A percentile compares a stretch with the other conserved stretches of the same genome.
Conservation (phyloP, 2,329 filamentous ascomycete species). For the Pseudocercospora macadamiae region DNA sequence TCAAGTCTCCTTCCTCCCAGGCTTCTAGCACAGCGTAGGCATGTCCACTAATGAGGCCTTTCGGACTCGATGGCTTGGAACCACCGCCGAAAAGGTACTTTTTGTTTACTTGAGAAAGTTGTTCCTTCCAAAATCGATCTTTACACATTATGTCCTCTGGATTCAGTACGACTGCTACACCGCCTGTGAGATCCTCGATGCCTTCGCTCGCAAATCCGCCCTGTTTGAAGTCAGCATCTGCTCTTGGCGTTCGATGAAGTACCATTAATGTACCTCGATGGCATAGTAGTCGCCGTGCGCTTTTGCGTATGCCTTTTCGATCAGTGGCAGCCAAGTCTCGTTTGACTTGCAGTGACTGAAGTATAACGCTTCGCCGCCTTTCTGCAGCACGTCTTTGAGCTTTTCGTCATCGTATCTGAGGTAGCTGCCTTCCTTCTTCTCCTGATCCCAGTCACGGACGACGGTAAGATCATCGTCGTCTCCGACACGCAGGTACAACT, state of each 20-base stretch:
- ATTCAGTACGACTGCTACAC: slow-evolving; percentile 70
- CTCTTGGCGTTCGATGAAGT: background rate
- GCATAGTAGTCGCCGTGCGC: slow-evolving; percentile 78
- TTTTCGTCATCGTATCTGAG: slow-evolving; percentile 53
- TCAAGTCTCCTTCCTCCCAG: slow-evolving; percentile 43
- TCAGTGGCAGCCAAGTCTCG: slow-evolving; percentile 79
- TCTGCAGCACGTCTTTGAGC: slow-evolving; percentile 60
- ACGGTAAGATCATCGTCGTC: slow-evolving; percentile 73
- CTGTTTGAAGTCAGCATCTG: slow-evolving; percentile 56
- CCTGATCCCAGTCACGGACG: slow-evolving; percentile 32
- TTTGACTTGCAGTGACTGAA: slow-evolving; percentile 77
- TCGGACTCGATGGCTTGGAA: slow-evolving; percentile 32
- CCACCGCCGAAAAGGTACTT: slow-evolving; percentile 79
- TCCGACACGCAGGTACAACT: slow-evolving; percentile 79
- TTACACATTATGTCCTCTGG: slow-evolving; percentile 74
- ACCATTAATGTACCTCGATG: slow-evolving; percentile 65
- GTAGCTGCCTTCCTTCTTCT: slow-evolving; percentile 30
- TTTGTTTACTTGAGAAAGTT: slow-evolving; percentile 77
- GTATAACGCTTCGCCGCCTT: slow-evolving; percentile 74
- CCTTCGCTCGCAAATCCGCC: slow-evolving; percentile 71
- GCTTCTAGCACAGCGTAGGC: slow-evolving; percentile 65
- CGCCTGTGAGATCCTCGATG: slow-evolving; percentile 61
- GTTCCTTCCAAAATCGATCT: slow-evolving; percentile 80
- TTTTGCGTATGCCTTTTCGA: slow-evolving; percentile 85
- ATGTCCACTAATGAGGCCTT: slow-evolving; percentile 62